Conservation (phyloP, 306 rosid genomes). For the Pyrus bretschneideri region DNA sequence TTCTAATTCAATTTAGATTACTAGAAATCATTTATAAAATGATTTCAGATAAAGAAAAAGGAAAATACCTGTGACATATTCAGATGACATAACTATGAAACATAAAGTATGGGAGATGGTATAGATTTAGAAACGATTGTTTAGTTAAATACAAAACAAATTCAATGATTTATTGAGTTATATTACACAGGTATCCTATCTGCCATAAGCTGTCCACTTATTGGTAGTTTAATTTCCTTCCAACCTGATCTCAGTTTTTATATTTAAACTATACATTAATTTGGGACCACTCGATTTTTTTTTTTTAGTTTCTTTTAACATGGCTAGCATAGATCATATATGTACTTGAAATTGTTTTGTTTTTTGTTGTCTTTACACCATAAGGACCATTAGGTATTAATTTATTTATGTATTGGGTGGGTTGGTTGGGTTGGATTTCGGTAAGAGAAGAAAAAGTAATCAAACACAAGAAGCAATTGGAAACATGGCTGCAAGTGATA, state of each 20-base stretch:
- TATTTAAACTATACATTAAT: neutral
- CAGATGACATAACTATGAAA: neutral
- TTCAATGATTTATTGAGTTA: neutral
- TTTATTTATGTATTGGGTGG: no score
- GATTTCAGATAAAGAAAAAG: neutral
- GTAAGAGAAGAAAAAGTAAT: no score
- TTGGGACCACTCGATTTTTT: neutral
- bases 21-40: neutral
- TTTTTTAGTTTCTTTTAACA: neutral
- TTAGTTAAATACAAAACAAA: neutral
- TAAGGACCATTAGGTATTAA: neutral
- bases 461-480: no score
- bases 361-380: neutral
- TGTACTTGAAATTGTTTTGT: neutral
- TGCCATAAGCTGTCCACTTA: neutral
- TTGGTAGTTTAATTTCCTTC: neutral
- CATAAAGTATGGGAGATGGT: neutral
- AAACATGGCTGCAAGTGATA: no score
- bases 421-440: no score
- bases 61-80: neutral
- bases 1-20: no score
- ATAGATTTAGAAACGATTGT: neutral
- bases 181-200: neutral
- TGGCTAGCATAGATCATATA: neutral
- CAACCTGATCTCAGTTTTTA: neutral